phyloP scores from a whole-genome alignment of 345 rosid genomes.

The Euphorbia lathyris region DNA sequence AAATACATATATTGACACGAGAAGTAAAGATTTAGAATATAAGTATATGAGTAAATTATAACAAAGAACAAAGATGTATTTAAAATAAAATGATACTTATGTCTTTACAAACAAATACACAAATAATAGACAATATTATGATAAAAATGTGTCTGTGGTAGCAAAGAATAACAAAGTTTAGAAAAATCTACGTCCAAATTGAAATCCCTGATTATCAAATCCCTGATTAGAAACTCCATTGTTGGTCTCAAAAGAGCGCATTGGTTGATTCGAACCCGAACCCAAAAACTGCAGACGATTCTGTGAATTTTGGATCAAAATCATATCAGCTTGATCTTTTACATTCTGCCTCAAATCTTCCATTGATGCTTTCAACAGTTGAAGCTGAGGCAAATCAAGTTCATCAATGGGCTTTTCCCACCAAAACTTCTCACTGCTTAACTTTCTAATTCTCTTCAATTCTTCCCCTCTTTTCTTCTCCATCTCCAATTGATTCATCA shows the following conservation, averaged over 20 bases:
- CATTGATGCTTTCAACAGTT: conserved; percentile 11
- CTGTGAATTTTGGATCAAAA: conserved; percentile 2
- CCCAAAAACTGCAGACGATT: background rate
- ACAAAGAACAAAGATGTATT: no score
- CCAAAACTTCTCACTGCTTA: background rate
- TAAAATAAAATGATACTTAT: no score
- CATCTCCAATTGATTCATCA: conserved; percentile 12
- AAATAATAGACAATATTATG: no score
- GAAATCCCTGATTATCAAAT: no score
- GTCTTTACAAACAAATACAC: no score
- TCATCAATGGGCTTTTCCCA: no score
- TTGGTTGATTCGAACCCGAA: conserved; percentile 12
- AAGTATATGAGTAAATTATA: no score
- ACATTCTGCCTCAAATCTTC: conserved; percentile 13
- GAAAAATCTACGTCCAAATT: no score
- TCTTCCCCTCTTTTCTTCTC: conserved; percentile 17
- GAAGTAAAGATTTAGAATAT: no score
- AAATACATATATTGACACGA: no score
- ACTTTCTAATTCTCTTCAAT: conserved; percentile 7
- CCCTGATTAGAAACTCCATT: conserved; percentile 13
- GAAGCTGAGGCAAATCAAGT: conserved; percentile 9
- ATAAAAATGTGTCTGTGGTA: no score
- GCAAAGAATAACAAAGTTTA: no score
- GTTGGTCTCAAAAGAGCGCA: conserved; percentile 10
- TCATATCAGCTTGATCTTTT: conserved; percentile 4